Conservation (phyloP, 139 green algal species). For the Yamagishiella unicocca region DNA sequence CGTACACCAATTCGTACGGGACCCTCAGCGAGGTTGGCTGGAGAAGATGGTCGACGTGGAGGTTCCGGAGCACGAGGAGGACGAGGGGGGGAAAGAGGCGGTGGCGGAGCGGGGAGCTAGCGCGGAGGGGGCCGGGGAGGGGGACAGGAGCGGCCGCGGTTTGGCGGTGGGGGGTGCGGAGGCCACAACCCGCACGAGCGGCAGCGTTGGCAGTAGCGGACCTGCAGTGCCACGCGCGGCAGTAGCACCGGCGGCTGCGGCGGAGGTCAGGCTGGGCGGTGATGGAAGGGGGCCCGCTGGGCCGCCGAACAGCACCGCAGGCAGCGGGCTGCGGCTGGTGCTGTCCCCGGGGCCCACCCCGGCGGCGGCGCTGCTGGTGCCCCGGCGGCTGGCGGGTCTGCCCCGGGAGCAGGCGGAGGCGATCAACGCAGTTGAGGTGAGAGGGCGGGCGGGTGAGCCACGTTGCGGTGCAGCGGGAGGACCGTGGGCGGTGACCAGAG, state of each 20-base stretch:
- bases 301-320: not conserved
- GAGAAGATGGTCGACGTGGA: slow-evolving; percentile 89
- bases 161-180: not conserved
- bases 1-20: slow-evolving; percentile 93
- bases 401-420: slow-evolving; percentile 7
- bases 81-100: not conserved
- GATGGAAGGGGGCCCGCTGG: too few relatives aligned
- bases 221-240: too few relatives aligned
- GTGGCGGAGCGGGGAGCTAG: not conserved
- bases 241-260: too few relatives aligned
- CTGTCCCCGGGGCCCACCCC: slow-evolving; percentile 80
- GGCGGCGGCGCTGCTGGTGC: slow-evolving; percentile 74
- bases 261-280: too few relatives aligned
- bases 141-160: not conserved
- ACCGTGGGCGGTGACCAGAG: too few relatives aligned
- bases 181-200: not conserved
- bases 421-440: slow-evolving; percentile 69
- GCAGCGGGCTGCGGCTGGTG: slow-evolving; percentile 81
- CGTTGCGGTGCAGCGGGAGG: not conserved
- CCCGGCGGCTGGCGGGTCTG: slow-evolving; percentile 75
- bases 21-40: slow-evolving; percentile 71
- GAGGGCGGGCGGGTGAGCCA: not conserved
- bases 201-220: not conserved
- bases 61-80: not conserved
- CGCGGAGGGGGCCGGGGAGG: not conserved